Evolutionary conservation across 2,329 filamentous ascomycete species (phyloP), one percentile per base, ranked within the genome.

Genomic region (Beauveria asiatica): DNA sequence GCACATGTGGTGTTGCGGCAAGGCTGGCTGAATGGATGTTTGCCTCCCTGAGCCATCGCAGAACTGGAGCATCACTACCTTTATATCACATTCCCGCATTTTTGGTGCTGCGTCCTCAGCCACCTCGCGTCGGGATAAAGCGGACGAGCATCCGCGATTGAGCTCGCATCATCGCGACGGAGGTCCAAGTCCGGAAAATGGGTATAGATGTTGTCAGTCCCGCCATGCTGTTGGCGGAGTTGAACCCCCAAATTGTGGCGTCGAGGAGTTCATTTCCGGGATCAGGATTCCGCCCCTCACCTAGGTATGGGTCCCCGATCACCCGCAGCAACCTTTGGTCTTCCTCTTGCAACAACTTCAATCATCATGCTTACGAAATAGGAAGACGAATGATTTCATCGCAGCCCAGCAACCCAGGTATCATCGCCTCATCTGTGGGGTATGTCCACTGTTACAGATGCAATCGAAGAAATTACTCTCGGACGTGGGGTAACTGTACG

Each of bases 171-270:
- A 19, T 30, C 2, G 41, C 41, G 27, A 45, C 27, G 54, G 54
- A 57, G 54, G 54, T 50, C 53, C 57, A 54, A 42, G n/a, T 44
- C 61, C 52, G 57, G 54, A 53, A 30, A n/a, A 30, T 50, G 46
- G 27, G 6, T 16, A 23, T 23, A 6, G 21, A 27, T 41, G 19
- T 21, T 27, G 23, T 13, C n/a, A n/a, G 23, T 16, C 19, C n/a
- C 1, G 7, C n/a, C 5, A 10, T 1, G 30, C n/a, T 11, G 30
- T 52, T 52, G 49, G 37, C 49, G 49, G 50, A 52, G 33, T 41
- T 52, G 33, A 39, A 52, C 6, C 17, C 11, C 50, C 13, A 21
- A 37, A 21, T 10, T 8, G 50, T 52, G 50, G 50, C 50, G 50
- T 39, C 33, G 5, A 23, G 21, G 16, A 13, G 21, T 16, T n/a